These are phyloP conservation scores for Filobasidium uniguttulatum DNA, from an alignment of 1,284 basidiomycete genomes.

Conservation along the genomic window DNA sequence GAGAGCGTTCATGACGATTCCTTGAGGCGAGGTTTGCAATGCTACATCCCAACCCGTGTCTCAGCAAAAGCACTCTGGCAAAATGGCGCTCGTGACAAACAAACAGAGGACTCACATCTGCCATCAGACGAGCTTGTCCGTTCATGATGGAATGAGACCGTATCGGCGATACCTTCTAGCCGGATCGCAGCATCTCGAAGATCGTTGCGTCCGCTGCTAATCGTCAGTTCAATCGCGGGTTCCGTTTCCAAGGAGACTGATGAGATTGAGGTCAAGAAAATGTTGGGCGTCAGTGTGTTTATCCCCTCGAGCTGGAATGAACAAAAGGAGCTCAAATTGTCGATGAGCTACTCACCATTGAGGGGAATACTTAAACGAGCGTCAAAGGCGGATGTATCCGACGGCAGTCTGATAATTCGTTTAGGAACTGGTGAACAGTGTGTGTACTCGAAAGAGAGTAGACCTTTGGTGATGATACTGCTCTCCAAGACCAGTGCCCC, in stretches of 20 bases:
- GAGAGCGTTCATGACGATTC: neutral
- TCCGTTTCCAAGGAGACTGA: slow-evolving; percentile 28
- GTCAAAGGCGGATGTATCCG: slow-evolving; percentile 18
- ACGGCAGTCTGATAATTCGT: slow-evolving; percentile 12
- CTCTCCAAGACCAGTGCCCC: too few relatives aligned
- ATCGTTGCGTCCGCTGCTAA: neutral
- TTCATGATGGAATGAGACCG: neutral
- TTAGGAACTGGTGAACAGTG: neutral
- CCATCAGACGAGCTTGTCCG: neutral
- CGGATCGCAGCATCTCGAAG: neutral
- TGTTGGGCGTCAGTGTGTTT: too few relatives aligned
- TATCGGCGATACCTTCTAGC: neutral
- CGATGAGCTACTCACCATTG: too few relatives aligned
- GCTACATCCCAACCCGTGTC: neutral
- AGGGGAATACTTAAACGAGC: slow-evolving; percentile 25
- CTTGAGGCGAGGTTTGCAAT: neutral
- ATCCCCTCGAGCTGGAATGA: too few relatives aligned
- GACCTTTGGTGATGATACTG: neutral
- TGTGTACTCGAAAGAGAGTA: neutral
- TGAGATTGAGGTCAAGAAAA: neutral
- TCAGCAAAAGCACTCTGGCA: neutral
- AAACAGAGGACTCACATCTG: neutral
- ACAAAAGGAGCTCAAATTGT: too few relatives aligned
- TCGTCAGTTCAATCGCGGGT: slow-evolving; percentile 19
- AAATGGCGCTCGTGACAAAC: neutral